A percentile compares a stretch with the other conserved stretches of the same genome.
These are phyloP conservation scores for Starmerella geochares DNA, from an alignment of 805 yeast species.

Conservation along the genomic window DNA sequence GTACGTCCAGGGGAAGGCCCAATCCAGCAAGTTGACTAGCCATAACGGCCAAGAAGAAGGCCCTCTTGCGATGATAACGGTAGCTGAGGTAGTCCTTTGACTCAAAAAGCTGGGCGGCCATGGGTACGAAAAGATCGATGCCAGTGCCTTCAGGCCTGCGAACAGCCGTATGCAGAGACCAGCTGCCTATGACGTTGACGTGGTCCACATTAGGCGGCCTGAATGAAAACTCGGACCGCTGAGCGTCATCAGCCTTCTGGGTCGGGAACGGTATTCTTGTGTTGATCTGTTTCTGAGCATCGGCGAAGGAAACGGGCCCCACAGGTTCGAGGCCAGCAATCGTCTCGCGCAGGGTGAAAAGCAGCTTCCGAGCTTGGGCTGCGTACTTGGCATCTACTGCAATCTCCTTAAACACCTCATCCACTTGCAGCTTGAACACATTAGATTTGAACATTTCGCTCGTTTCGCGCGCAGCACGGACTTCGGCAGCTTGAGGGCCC, in stretches of 20 bases:
- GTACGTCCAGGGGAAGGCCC: slow-evolving; percentile 40
- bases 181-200: slow-evolving; percentile 76
- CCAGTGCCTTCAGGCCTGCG: slow-evolving; percentile 48
- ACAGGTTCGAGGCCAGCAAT: slow-evolving; percentile 14
- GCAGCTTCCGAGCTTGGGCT: slow-evolving; percentile 51
- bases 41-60: slow-evolving; percentile 73
- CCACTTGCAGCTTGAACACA: slow-evolving; percentile 89
- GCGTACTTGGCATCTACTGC: slow-evolving; percentile 61
- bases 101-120: slow-evolving; percentile 68
- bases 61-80: slow-evolving; percentile 79
- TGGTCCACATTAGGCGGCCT: slow-evolving; percentile 48
- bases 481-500: slow-evolving; percentile 45
- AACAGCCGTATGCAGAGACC: slow-evolving; percentile 75
- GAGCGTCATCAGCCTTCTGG: neutral
- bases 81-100: slow-evolving; percentile 84
- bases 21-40: slow-evolving; percentile 34
- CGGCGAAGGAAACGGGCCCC: slow-evolving; percentile 11
- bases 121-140: slow-evolving; percentile 69
- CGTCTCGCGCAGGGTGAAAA: slow-evolving; percentile 49
- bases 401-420: slow-evolving; percentile 75
- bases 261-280: slow-evolving; percentile 60
- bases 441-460: slow-evolving; percentile 91
- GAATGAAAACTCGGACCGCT: slow-evolving; percentile 60
- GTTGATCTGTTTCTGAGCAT: slow-evolving; percentile 12
- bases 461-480: slow-evolving; percentile 85